These are phyloP conservation scores for Scheffersomyces segobiensis DNA, from an alignment of 1,139 yeast genomes.

Conservation along the genomic window DNA sequence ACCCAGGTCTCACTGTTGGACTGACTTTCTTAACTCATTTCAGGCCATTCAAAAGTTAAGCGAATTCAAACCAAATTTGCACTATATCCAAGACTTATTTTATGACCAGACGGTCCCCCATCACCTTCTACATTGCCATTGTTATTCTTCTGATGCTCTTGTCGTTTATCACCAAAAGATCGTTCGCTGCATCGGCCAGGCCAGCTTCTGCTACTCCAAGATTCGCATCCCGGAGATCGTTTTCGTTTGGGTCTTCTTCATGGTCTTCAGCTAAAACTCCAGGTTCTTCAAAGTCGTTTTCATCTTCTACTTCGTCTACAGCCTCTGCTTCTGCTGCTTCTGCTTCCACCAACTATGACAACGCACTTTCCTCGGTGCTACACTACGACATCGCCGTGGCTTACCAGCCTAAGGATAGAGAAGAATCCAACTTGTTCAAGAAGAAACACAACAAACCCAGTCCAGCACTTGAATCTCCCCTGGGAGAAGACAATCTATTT, in stretches of 20 bases:
- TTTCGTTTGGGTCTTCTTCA: conserved; percentile 20
- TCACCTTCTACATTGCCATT: conserved; percentile 14
- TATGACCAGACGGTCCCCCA: neutral
- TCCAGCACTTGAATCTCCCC: conserved; percentile 51
- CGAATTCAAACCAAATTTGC: neutral
- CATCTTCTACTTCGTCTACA: conserved; percentile 8
- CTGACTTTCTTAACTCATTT: neutral
- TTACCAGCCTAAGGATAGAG: conserved; percentile 70
- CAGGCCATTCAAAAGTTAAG: neutral
- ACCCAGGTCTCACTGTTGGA: neutral
- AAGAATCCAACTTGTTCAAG: conserved; percentile 44
- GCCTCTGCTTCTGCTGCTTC: conserved; percentile 13
- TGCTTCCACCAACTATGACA: conserved; percentile 21
- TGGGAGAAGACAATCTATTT: conserved; percentile 90
- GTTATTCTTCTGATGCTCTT: conserved; percentile 32
- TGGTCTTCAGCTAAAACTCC: conserved; percentile 4
- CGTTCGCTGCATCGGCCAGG: conserved; percentile 9
- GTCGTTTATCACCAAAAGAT: conserved; percentile 27
- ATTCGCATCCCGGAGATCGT: conserved; percentile 11
- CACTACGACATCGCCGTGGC: conserved; percentile 65
- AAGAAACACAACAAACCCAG: conserved; percentile 30
- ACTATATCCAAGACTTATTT: neutral
- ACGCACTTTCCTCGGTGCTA: conserved; percentile 24
- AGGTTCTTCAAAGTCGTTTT: conserved; percentile 2
- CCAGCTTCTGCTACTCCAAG: conserved; percentile 8